Conservation (phyloP, 495 filamentous ascomycete species). For the Trichoderma parareesei region DNA sequence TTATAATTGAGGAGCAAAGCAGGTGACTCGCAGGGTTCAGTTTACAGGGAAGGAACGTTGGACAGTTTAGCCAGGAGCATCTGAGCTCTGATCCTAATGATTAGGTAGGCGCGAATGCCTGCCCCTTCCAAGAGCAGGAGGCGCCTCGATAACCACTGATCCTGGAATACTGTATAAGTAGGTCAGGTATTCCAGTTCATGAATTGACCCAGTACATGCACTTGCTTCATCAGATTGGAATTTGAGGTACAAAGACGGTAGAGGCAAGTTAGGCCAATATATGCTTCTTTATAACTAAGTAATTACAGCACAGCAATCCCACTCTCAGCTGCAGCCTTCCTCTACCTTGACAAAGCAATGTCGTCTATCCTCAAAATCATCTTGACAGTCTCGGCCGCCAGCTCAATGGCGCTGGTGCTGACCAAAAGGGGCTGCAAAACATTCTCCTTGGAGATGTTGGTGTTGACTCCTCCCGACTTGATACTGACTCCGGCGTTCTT, state of each 20-base stretch:
- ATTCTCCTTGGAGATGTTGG: constrained; percentile 92
- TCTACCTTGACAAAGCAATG: constrained; percentile 51
- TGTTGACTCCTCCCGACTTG: constrained; percentile 90
- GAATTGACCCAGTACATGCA: background rate
- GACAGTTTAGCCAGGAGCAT: too few species aligned
- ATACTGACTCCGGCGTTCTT: constrained; percentile 95
- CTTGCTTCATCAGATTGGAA: background rate
- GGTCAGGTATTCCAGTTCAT: too few species aligned
- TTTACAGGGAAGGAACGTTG: too few species aligned
- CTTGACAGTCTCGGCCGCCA: constrained; percentile 96
- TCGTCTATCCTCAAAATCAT: constrained; percentile 97
- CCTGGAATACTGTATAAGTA: too few species aligned
- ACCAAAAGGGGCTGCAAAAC: constrained; percentile 94
- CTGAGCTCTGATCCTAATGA: too few species aligned
- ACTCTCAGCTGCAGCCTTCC: background rate
- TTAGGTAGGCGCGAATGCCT: too few species aligned
- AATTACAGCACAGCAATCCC: constrained; percentile 12
- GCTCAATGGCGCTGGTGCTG: constrained; percentile 92
- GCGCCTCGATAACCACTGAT: too few species aligned
- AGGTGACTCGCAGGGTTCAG: too few species aligned
- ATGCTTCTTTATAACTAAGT: background rate
- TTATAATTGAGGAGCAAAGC: too few species aligned
- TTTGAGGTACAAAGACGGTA: background rate
- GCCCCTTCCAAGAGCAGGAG: too few species aligned
- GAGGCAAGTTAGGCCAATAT: background rate